These are phyloP conservation scores for Paramecium biaurelia DNA, from an alignment of 73 alveolate species.

Conservation along the genomic window DNA sequence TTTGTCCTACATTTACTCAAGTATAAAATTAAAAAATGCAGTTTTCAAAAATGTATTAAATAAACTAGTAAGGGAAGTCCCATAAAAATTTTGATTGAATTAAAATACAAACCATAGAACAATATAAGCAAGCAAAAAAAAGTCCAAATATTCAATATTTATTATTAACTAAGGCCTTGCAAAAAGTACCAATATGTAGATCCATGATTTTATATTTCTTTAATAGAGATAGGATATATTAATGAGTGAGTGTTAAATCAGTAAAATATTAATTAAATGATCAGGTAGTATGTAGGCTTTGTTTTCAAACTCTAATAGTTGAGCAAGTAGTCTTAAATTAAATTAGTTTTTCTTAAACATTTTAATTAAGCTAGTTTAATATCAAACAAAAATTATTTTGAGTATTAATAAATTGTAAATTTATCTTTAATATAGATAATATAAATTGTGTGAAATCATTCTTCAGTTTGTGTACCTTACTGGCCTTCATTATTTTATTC, in stretches of 20 bases:
- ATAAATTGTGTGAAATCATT: background rate
- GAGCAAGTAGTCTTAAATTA: background rate
- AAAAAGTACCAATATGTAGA: background rate
- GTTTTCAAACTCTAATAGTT: background rate
- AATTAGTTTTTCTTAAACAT: background rate
- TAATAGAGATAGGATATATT: background rate
- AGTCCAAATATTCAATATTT: background rate
- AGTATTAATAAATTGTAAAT: background rate
- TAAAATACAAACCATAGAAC: background rate
- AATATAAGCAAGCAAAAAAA: background rate
- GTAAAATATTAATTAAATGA: background rate
- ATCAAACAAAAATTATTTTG: too few relatives aligned
- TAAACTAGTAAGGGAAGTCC: background rate
- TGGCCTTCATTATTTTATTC: background rate
- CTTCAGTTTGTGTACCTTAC: background rate
- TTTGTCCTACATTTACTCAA: background rate
- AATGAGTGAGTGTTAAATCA: background rate
- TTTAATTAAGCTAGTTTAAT: background rate
- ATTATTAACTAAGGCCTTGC: background rate
- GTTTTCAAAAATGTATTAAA: background rate
- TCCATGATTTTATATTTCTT: background rate
- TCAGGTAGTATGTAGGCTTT: background rate
- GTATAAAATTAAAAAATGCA: background rate
- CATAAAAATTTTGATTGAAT: background rate
- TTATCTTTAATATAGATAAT: background rate